Evolutionary conservation across 2,329 filamentous ascomycete species (phyloP), one percentile per base, ranked within the genome.

Genomic region (Arthrobotrys musiformis): DNA sequence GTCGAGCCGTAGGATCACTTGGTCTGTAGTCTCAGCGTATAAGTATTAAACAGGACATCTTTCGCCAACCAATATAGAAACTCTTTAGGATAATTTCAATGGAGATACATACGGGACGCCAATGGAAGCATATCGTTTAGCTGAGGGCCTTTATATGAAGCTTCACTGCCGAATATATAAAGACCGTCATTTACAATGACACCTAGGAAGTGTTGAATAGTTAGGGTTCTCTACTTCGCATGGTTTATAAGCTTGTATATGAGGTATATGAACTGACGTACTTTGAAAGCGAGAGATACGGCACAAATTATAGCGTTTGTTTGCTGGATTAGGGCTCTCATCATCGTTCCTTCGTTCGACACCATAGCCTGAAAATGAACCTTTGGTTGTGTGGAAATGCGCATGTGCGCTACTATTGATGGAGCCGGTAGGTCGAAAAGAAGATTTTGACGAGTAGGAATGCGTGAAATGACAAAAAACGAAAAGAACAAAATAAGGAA

Each of bases 91-190:
- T n/a, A n/a, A n/a, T n/a, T n/a, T n/a, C n/a, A n/a, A n/a, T 1
- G 11, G 15, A 26, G 3, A 24, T 15, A 15, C 50, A 35, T 58
- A 24, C 24, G 17, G 6, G 52, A 19, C 17, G 8, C 30, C 6
- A 22, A 33, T 11, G 26, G 19, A 4, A 7, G 35, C n/a, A 4
- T 17, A 17, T 48, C 17, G 4, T n/a, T 9, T 9, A 8, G 26
- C 5, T 37, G n/a, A 6, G 22, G 28, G 2, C n/a, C 7, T 30
- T 8, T 50, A 17, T 52, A 37, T 28, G 26, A 15, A 7, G n/a
- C 24, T 24, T 19, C 15, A 4, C 30, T 44, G 1, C 44, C 56
- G 9, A 60, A 56, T 13, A 70, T 44, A 56, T 70, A 72, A 4
- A 72, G 35, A 4, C 30, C 11, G 8, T 33, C 24, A 26, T 44